Evolutionary conservation across 257 asterid genomes (phyloP).

Genomic region (Coffea canephora): DNA sequence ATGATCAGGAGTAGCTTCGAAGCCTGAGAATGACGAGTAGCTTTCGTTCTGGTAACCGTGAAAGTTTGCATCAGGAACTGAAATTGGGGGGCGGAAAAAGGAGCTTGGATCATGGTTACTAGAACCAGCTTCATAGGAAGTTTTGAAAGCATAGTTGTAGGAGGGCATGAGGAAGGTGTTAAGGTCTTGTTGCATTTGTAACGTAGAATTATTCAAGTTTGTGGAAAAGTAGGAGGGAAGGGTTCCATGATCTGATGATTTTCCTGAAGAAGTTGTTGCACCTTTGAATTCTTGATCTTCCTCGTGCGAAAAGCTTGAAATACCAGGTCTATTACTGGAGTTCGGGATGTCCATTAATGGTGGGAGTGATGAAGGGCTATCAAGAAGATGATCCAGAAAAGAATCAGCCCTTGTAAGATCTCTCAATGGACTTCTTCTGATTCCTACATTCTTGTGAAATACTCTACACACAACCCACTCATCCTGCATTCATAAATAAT

Average conservation of each 20-base stretch:
- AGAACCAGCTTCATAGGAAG: conserved; percentile 10
- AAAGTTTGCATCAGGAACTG: neutral
- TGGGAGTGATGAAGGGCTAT: conserved; percentile 45
- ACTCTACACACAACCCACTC: conserved; percentile 74
- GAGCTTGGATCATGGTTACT: conserved; percentile 12
- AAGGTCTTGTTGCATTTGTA: neutral
- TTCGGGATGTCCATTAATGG: conserved; percentile 36
- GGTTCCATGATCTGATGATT: conserved; percentile 23
- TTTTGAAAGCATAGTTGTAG: neutral
- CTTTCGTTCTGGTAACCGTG: neutral
- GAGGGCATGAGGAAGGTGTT: neutral
- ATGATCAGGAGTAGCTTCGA: conserved; percentile 18
- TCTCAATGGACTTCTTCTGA: conserved; percentile 32
- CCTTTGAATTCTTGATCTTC: conserved; percentile 21
- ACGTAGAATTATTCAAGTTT: conserved; percentile 6
- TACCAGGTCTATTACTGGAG: conserved; percentile 6
- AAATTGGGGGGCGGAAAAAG: conserved; percentile 16
- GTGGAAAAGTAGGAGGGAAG: conserved; percentile 25
- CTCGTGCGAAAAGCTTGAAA: conserved; percentile 25
- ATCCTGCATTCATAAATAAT: conserved; percentile 42
- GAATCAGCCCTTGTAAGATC: conserved; percentile 47
- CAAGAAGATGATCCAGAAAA: conserved; percentile 49
- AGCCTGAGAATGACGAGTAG: conserved; percentile 15
- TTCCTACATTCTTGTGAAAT: conserved; percentile 53
- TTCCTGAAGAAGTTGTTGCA: conserved; percentile 24